phyloP scores from a whole-genome alignment of 2,329 filamentous ascomycete species.

The Juglanconis sp. region DNA sequence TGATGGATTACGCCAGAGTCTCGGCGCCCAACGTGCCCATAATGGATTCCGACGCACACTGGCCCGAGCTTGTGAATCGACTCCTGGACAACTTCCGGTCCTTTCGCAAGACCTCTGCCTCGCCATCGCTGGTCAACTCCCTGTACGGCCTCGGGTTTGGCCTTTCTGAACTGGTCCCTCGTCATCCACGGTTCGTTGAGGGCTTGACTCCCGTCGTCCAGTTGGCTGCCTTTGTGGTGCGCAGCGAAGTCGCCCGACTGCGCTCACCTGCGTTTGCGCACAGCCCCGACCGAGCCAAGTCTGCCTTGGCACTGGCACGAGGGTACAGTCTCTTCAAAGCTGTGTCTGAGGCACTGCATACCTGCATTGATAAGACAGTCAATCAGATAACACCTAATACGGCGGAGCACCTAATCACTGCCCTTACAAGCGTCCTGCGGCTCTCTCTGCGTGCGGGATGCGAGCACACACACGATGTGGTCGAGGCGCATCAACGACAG shows the following conservation, averaged over 20 bases:
- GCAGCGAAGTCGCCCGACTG: slow-evolving; percentile 20
- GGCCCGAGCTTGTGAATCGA: slow-evolving; percentile 30
- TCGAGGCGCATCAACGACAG: slow-evolving; percentile 30
- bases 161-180: slow-evolving; percentile 39
- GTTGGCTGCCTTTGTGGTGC: slow-evolving; percentile 18
- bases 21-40: background rate
- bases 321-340: slow-evolving; percentile 40
- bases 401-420: slow-evolving; percentile 35
- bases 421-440: slow-evolving; percentile 44
- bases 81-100: slow-evolving; percentile 43
- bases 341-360: slow-evolving; percentile 40
- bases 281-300: slow-evolving; percentile 26
- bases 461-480: slow-evolving; percentile 30
- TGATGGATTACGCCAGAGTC: slow-evolving; percentile 9
- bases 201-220: slow-evolving; percentile 36
- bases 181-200: slow-evolving; percentile 46
- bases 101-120: slow-evolving; percentile 22
- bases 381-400: slow-evolving; percentile 48
- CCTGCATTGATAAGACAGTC: slow-evolving; percentile 53
- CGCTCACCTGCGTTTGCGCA: slow-evolving; percentile 17
- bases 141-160: slow-evolving; percentile 40
- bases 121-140: slow-evolving; percentile 33
- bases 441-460: slow-evolving; percentile 36
- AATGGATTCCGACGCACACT: slow-evolving; percentile 21
- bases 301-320: slow-evolving; percentile 31